Evolutionary conservation across 495 filamentous ascomycete species (phyloP).

Genomic region (Cercophora sp.): DNA sequence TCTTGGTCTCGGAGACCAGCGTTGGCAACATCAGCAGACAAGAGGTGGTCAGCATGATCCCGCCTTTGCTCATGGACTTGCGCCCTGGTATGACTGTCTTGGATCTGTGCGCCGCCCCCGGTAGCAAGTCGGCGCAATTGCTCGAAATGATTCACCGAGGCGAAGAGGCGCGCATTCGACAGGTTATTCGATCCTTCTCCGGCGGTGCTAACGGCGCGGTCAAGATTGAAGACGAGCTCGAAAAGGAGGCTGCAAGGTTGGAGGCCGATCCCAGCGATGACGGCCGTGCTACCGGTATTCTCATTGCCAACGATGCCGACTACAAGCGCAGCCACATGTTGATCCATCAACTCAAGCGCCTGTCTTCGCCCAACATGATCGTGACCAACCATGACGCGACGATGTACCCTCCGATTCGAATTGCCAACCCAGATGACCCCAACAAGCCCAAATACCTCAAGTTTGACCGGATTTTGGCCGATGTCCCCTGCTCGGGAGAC

Average conservation of each 20-base stretch:
- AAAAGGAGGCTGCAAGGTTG: slow-evolving; percentile 45
- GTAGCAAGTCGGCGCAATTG: slow-evolving; percentile 92
- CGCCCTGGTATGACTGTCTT: slow-evolving; percentile 86
- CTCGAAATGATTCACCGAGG: slow-evolving; percentile 90
- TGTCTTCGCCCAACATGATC: slow-evolving; percentile 93
- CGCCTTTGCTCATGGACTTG: slow-evolving; percentile 87
- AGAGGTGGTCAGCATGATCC: slow-evolving; percentile 98
- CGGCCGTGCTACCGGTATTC: slow-evolving; percentile 80
- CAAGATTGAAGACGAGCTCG: slow-evolving; percentile 44
- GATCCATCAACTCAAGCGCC: slow-evolving; percentile 92
- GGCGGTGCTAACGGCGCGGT: slow-evolving; percentile 46
- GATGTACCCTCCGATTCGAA: slow-evolving; percentile 84
- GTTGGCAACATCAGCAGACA: slow-evolving; percentile 96
- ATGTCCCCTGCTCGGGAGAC: slow-evolving; percentile 95
- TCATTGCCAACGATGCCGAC: slow-evolving; percentile 94
- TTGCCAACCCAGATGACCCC: slow-evolving; percentile 53
- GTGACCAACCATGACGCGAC: slow-evolving; percentile 98
- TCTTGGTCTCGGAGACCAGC: slow-evolving; percentile 94
- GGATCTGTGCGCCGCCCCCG: slow-evolving; percentile 94
- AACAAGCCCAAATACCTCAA: slow-evolving; percentile 73
- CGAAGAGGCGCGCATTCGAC: slow-evolving; percentile 75
- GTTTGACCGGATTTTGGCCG: slow-evolving; percentile 93
- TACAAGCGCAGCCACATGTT: slow-evolving; percentile 95
- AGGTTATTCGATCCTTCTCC: slow-evolving; percentile 51
- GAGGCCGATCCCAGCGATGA: slow-evolving; percentile 64